phyloP scores from a whole-genome alignment of 371 early-diverging fungal species.

The Neoconidiobolus thromboides region DNA sequence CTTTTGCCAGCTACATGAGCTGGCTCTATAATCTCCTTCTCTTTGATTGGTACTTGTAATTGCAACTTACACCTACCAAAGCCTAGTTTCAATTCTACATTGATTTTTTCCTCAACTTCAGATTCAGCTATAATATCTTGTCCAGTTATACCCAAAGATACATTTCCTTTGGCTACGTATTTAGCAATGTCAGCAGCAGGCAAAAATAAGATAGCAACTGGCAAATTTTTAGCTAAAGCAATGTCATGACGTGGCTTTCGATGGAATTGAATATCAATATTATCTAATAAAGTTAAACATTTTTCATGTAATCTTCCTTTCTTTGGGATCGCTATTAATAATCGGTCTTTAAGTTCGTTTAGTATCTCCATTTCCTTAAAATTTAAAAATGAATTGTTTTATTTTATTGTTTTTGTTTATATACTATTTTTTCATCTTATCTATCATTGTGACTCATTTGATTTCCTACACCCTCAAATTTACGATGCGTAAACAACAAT shows the following conservation, averaged over 20 bases:
- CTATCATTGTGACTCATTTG: too few relatives aligned
- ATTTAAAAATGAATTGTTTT: not conserved
- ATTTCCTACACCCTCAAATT: too few relatives aligned
- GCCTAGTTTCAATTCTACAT: constrained; percentile 51
- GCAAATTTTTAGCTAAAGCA: constrained; percentile 80
- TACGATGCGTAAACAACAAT: too few relatives aligned
- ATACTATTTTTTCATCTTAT: too few relatives aligned
- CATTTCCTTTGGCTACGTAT: constrained; percentile 82
- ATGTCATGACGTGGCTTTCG: constrained; percentile 87
- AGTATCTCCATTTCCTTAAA: constrained; percentile 31
- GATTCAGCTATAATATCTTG: constrained; percentile 79
- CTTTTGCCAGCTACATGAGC: constrained; percentile 42
- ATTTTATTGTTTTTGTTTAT: too few relatives aligned
- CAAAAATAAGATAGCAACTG: constrained; percentile 81
- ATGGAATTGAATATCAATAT: constrained; percentile 84
- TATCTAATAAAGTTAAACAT: constrained; percentile 56
- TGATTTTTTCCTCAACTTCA: constrained; percentile 43
- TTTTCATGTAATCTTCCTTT: constrained; percentile 90
- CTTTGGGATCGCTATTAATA: constrained; percentile 90
- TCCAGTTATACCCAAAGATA: constrained; percentile 95
- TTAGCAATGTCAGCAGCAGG: constrained; percentile 90
- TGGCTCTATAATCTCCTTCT: too few relatives aligned
- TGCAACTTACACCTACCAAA: constrained; percentile 83
- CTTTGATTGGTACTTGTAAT: constrained; percentile 50
- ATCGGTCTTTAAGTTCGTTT: constrained; percentile 45